Base-by-base conservation (phyloP, 2,329 filamentous ascomycete species). In the Ascocoryne sarcoides region DNA sequence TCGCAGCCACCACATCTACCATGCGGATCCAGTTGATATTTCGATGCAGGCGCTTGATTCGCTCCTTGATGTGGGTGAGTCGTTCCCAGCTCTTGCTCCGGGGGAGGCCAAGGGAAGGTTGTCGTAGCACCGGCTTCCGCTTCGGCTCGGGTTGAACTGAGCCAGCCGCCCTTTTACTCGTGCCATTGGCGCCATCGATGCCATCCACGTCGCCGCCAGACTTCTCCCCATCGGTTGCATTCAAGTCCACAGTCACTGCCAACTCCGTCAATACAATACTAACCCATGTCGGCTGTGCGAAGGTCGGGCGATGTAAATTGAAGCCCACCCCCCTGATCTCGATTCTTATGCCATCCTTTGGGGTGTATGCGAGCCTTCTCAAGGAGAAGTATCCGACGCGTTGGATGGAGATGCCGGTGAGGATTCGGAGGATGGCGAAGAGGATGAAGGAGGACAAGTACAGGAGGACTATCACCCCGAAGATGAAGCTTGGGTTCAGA, bases 231-330 rank as follows among this genome's bases (percentile, higher is more conserved):
- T 76, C 74, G 31, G 92, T 63, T 35, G 77, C 73, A 45, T 75
- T 73, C 33, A 88, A 68, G 58, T 98, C 86, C 32, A 96, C 62
- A 0, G 86, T 93, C 37, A 98, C 72, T 36, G 80, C 84, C 36
- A 95, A 69, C 59, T 95, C 92, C 55, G 79, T 85, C 44, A 98
- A 65, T 7, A 92, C 84, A 37, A 98, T 71, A 60, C 89, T 96
- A 54, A 95, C 69, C 88, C 90, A 96, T 47, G 93, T 96, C 32
- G 92, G 92, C 61, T 96, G 88, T 34, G 90, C 87, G 64, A 98
- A 96, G 4, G 92, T 96, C 10, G 92, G 92, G 4, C 89, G 80
- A 64, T 98, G 92, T 48, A 96, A 65, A 42, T 85, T 83, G 54
- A 98, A 71, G 32, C 92, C 88, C 38, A 98, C 71, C 37, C 89